These are phyloP conservation scores for Pleurotus giganteus DNA, from an alignment of 768 basidiomycete genomes.

Conservation along the genomic window DNA sequence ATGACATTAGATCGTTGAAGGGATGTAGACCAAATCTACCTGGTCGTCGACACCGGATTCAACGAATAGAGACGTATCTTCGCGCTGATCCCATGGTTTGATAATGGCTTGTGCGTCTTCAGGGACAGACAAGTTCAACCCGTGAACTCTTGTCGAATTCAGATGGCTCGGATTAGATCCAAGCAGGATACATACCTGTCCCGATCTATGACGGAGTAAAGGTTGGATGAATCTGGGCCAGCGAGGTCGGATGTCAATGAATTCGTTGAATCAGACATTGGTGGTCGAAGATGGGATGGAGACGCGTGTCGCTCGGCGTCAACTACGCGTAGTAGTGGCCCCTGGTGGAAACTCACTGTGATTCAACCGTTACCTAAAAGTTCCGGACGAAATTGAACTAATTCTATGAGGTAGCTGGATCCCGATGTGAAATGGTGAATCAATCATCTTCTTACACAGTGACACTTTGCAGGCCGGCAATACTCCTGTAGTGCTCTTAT, in stretches of 20 bases:
- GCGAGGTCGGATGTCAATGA: slow-evolving; percentile 45
- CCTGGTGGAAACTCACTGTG: no score
- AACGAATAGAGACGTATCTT: slow-evolving; percentile 60
- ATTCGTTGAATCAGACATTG: slow-evolving; percentile 27
- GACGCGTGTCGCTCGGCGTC: no score
- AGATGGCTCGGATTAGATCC: background rate
- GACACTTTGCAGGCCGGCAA: no score
- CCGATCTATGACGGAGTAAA: slow-evolving; percentile 61
- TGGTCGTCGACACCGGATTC: slow-evolving; percentile 88
- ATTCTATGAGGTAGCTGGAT: no score
- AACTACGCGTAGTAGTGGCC: no score
- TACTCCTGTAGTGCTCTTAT: no score
- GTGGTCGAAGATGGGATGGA: background rate
- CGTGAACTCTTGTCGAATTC: slow-evolving; percentile 59
- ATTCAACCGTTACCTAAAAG: no score
- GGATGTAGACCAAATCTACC: slow-evolving; percentile 35
- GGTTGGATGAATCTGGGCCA: slow-evolving; percentile 49
- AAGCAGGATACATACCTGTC: slow-evolving; percentile 50
- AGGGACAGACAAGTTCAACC: slow-evolving; percentile 76
- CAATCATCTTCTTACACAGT: no score
- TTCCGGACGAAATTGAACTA: no score
- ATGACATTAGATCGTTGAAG: background rate
- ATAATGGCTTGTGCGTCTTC: slow-evolving; percentile 76
- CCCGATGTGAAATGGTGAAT: no score
- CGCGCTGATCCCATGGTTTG: slow-evolving; percentile 80